Evolutionary conservation across 176 grass and related monocot genomes (phyloP).

Genomic region (Ensete ventricosum): DNA sequence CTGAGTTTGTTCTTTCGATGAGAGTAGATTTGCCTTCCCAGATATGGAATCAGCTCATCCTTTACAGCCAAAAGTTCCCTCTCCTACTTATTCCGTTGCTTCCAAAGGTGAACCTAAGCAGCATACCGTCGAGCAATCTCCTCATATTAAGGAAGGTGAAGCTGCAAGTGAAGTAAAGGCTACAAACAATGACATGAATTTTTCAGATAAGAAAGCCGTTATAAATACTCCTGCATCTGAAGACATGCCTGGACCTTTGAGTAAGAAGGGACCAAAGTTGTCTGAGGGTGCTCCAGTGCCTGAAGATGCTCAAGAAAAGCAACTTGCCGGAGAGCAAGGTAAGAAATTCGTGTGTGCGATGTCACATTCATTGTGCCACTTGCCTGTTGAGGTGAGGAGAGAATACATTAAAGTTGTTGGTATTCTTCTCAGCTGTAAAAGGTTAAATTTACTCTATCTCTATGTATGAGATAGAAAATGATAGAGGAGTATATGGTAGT

Average conservation of each 20-base stretch:
- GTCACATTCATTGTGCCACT: not conserved
- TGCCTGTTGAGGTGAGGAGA: not conserved
- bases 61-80: slow-evolving; percentile 43
- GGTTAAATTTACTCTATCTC: not conserved
- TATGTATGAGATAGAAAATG: not conserved
- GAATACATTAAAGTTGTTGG: not conserved
- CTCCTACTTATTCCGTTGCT: slow-evolving; percentile 65
- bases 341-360: slow-evolving; percentile 13
- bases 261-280: slow-evolving; percentile 37
- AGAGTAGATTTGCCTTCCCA: slow-evolving; percentile 6
- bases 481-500: too few relatives aligned
- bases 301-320: slow-evolving; percentile 56
- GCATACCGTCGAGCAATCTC: slow-evolving; percentile 39
- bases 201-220: slow-evolving; percentile 38
- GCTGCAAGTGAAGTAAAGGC: slow-evolving; percentile 36
- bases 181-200: slow-evolving; percentile 36
- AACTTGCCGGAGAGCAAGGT: slow-evolving; percentile 62
- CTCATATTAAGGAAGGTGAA: slow-evolving; percentile 30
- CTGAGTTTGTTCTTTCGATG: not conserved
- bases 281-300: slow-evolving; percentile 34
- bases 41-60: slow-evolving; percentile 74
- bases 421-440: not conserved
- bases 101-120: slow-evolving; percentile 63
- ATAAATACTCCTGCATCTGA: slow-evolving; percentile 37
- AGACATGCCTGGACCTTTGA: slow-evolving; percentile 41